Evolutionary conservation across 768 basidiomycete genomes (phyloP).

Genomic region (Tylopilus balloui): DNA sequence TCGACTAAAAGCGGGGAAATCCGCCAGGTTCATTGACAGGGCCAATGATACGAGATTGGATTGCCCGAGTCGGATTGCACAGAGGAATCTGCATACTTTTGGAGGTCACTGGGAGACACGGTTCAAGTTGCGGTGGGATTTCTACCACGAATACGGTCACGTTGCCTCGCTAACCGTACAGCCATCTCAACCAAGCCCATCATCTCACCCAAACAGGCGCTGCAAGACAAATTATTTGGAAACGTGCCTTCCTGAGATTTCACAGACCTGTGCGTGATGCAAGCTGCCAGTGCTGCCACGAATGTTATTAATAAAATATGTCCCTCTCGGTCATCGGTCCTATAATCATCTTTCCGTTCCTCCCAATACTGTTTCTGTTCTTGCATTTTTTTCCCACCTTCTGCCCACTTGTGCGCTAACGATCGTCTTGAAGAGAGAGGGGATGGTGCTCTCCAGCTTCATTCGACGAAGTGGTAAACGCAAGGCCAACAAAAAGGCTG

Average conservation of each 20-base stretch:
- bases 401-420: neutral
- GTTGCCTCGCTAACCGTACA: too few species aligned
- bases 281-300: conserved; percentile 20
- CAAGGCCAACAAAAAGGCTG: conserved; percentile 21
- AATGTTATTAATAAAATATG: conserved; percentile 16
- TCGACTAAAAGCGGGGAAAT: neutral
- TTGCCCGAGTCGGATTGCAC: too few species aligned
- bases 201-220: neutral
- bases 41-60: too few species aligned
- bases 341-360: neutral
- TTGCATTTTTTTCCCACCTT: neutral
- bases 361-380: neutral
- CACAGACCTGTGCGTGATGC: conserved; percentile 22
- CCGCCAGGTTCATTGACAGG: too few species aligned
- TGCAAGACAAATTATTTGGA: neutral
- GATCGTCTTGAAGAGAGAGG: neutral
- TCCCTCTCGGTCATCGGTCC: neutral
- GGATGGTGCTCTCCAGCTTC: conserved; percentile 26
- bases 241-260: neutral
- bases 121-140: too few species aligned
- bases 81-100: neutral
- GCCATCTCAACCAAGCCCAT: neutral
- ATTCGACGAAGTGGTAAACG: conserved; percentile 29
- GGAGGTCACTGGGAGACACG: too few species aligned
- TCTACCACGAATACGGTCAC: neutral